phyloP scores from a whole-genome alignment of 257 asterid species.

The Gynochthodes officinalis region DNA sequence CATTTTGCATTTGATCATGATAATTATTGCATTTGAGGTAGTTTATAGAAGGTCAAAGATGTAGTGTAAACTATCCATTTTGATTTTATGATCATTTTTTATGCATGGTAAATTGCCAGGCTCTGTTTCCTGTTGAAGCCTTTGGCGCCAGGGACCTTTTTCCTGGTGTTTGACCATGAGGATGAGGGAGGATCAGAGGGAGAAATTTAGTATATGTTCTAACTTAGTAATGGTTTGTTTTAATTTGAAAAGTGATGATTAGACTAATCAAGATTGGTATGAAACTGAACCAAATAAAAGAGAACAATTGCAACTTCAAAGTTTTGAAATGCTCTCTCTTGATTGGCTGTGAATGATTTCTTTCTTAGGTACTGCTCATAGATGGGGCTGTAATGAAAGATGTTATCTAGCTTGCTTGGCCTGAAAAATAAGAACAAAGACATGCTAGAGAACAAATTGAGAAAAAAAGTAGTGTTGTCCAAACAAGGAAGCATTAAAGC shows the following conservation, averaged over 20 bases:
- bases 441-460: not conserved
- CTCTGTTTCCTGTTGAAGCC: not conserved
- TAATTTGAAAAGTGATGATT: not conserved
- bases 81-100: not conserved
- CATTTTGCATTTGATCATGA: not conserved
- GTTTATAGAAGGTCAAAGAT: not conserved
- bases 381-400: not conserved
- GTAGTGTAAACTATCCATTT: not conserved
- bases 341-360: not conserved
- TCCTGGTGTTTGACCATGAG: not conserved
- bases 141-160: not conserved
- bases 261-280: not conserved
- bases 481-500: not conserved
- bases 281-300: not conserved
- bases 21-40: not conserved
- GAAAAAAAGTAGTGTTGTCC: not conserved
- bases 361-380: not conserved
- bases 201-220: not conserved
- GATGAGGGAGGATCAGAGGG: not conserved
- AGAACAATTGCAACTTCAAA: not conserved
- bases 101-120: not conserved
- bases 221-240: too few species aligned
- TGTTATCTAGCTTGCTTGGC: not conserved
- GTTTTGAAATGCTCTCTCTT: not conserved
- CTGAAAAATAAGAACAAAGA: not conserved